Conservation (phyloP, 2,329 filamentous ascomycete species). For the Sporothrix variecibatus region DNA sequence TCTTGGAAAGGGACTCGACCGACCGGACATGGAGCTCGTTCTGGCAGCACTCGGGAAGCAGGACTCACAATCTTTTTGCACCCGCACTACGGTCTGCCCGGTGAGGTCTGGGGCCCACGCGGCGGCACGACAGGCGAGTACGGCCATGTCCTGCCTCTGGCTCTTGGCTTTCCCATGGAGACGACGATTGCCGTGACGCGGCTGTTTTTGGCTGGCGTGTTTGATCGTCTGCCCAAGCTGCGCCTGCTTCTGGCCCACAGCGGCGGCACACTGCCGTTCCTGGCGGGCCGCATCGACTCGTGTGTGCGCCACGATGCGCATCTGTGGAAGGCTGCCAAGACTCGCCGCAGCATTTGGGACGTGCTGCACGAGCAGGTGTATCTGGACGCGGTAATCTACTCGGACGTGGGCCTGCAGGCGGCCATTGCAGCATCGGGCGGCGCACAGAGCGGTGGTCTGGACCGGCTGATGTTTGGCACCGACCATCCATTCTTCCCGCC, state of each 20-base stretch:
- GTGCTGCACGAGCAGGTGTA: constrained; percentile 73
- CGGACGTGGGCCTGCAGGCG: constrained; percentile 69
- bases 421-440: constrained; percentile 63
- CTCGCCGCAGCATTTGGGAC: constrained; percentile 56
- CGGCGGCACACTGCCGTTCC: constrained; percentile 83
- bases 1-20: constrained; percentile 77
- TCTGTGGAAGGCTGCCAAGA: constrained; percentile 64
- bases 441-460: constrained; percentile 57
- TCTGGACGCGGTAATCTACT: constrained; percentile 84
- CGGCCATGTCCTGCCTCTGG: constrained; percentile 83
- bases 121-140: constrained; percentile 59
- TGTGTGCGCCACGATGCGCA: constrained; percentile 82
- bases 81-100: constrained; percentile 86
- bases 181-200: constrained; percentile 87
- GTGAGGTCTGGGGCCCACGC: constrained; percentile 74
- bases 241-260: constrained; percentile 82
- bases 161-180: constrained; percentile 86
- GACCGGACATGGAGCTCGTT: constrained; percentile 70
- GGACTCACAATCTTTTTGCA: constrained; percentile 77
- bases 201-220: constrained; percentile 85
- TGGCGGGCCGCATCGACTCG: constrained; percentile 85
- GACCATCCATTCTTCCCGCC: constrained; percentile 88
- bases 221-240: constrained; percentile 70
- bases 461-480: constrained; percentile 77
- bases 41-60: constrained; percentile 66